These are phyloP conservation scores for Acanthamoeba culbertsoni DNA, from an alignment of 208 protist species.

Conservation along the genomic window DNA sequence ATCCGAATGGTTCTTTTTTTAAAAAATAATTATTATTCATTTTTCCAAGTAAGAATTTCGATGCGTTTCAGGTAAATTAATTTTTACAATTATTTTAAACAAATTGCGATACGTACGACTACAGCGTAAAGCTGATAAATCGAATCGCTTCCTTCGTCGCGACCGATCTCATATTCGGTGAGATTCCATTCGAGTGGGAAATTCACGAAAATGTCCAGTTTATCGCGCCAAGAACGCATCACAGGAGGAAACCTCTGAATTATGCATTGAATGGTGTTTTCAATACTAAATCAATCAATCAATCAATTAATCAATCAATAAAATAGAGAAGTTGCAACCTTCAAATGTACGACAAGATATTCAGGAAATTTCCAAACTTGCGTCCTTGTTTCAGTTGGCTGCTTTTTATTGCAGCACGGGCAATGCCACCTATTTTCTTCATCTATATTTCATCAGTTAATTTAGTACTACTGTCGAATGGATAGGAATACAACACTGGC, in stretches of 20 bases:
- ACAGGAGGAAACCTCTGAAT: slow-evolving; percentile 14
- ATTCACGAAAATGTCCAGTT: slow-evolving; percentile 20
- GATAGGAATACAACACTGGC: too few relatives aligned
- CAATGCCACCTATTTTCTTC: slow-evolving; percentile 41
- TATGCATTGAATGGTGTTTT: too few relatives aligned
- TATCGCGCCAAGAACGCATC: slow-evolving; percentile 14
- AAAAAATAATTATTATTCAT: too few relatives aligned
- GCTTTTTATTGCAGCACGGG: not conserved
- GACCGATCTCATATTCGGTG: not conserved
- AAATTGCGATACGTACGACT: not conserved
- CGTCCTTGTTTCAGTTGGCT: not conserved
- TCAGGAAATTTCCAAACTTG: not conserved
- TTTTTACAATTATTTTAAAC: too few relatives aligned
- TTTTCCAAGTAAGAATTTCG: too few relatives aligned
- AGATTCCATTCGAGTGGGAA: slow-evolving; percentile 1
- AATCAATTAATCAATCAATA: too few relatives aligned
- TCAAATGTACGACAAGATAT: not conserved
- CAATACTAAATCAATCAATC: too few relatives aligned
- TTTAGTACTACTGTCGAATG: too few relatives aligned
- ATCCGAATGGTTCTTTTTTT: not conserved
- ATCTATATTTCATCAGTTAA: not conserved
- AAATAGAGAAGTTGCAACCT: not conserved
- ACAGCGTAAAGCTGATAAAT: not conserved
- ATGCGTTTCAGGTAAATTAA: too few relatives aligned
- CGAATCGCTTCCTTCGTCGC: slow-evolving; percentile 18